Percentiles rank a stretch among this genome's conserved stretches.
Conservation (phyloP, 1,284 basidiomycete genomes). For the Cryptococcus sp. region DNA sequence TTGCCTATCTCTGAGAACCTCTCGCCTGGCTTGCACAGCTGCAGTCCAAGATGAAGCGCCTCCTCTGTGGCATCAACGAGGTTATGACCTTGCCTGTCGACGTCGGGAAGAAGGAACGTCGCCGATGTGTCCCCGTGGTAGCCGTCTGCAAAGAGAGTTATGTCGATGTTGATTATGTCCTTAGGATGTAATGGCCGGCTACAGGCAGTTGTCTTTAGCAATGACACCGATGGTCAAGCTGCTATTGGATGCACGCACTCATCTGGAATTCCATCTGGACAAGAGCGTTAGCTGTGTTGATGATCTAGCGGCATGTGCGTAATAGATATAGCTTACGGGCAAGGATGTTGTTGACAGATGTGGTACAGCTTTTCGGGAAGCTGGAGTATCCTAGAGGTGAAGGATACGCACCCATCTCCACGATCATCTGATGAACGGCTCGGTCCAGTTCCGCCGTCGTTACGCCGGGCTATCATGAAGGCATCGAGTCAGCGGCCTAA, state of each 20-base stretch:
- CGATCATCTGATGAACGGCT: slow-evolving; percentile 66
- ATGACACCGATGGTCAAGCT: background rate
- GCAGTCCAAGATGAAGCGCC: slow-evolving; percentile 69
- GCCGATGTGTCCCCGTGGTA: slow-evolving; percentile 82
- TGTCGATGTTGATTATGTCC: slow-evolving; percentile 80
- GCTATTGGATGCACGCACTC: slow-evolving; percentile 14
- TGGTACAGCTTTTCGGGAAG: slow-evolving; percentile 83
- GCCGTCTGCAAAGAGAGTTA: slow-evolving; percentile 72
- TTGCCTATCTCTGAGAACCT: slow-evolving; percentile 70
- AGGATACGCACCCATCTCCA: slow-evolving; percentile 72
- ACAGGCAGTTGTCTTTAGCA: background rate
- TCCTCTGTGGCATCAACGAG: slow-evolving; percentile 62
- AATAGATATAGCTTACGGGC: slow-evolving; percentile 38
- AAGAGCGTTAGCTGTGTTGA: background rate
- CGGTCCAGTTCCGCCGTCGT: slow-evolving; percentile 72
- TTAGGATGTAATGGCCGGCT: slow-evolving; percentile 74
- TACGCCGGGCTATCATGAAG: slow-evolving; percentile 58
- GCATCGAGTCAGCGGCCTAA: background rate
- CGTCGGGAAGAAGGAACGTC: slow-evolving; percentile 73
- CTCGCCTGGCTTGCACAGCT: slow-evolving; percentile 69
- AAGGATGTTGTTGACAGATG: slow-evolving; percentile 67
- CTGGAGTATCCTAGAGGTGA: slow-evolving; percentile 77
- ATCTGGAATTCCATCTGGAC: slow-evolving; percentile 40
- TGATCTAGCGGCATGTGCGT: background rate
- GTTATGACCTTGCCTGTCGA: slow-evolving; percentile 64